Conservation (phyloP, 805 yeast species). For the Candida broadrunensis region DNA sequence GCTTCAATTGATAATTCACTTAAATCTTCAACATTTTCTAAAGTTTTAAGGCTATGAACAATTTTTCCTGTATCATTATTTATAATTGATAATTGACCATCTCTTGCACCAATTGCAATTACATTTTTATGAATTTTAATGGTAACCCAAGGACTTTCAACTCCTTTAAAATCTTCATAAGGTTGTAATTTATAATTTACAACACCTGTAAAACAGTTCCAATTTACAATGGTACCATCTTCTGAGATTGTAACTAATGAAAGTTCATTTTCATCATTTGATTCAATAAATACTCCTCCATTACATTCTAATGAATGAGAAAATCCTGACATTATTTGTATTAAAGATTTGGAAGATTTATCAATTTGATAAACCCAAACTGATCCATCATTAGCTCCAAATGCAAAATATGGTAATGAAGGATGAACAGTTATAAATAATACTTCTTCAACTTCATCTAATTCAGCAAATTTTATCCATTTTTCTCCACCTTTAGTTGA, state of each 20-base stretch:
- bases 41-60: conserved; percentile 61
- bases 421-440: conserved; percentile 85
- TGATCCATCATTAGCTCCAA: conserved; percentile 89
- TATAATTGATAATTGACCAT: conserved; percentile 79
- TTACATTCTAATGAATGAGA: conserved; percentile 81
- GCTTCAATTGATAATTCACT: conserved; percentile 53
- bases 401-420: conserved; percentile 74
- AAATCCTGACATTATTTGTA: conserved; percentile 74
- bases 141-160: conserved; percentile 86
- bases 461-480: conserved; percentile 68
- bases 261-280: conserved; percentile 50
- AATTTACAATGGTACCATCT: conserved; percentile 80
- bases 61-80: conserved; percentile 73
- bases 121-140: conserved; percentile 51
- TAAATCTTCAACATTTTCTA: conserved; percentile 49
- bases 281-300: conserved; percentile 68
- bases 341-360: conserved; percentile 44
- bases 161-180: conserved; percentile 64
- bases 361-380: conserved; percentile 88
- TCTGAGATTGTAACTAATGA: conserved; percentile 74
- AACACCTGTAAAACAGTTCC: conserved; percentile 84
- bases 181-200: conserved; percentile 65
- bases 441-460: conserved; percentile 89
- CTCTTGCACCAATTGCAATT: conserved; percentile 81
- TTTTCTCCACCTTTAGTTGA: conserved; percentile 74